phyloP scores from a whole-genome alignment of 176 grass and related monocot genomes.

The Musa itinerans region DNA sequence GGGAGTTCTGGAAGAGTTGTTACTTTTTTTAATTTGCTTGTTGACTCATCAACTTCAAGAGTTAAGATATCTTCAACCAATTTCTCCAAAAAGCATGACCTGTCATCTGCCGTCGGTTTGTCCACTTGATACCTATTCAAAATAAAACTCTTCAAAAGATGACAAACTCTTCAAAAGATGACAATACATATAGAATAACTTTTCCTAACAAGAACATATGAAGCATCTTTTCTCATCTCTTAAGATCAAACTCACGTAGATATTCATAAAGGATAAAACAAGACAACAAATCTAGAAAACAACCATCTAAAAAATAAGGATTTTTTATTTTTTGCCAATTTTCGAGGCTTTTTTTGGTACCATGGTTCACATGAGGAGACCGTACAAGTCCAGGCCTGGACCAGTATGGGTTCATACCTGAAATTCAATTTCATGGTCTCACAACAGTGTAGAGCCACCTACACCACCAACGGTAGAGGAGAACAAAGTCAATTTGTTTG shows the following conservation, averaged over 20 bases:
- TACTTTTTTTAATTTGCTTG: slow-evolving; percentile 49
- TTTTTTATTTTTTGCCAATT: too few relatives aligned
- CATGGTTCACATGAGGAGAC: too few relatives aligned
- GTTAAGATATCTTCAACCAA: slow-evolving; percentile 57
- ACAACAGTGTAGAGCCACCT: too few relatives aligned
- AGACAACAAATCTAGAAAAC: background rate
- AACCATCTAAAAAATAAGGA: too few relatives aligned
- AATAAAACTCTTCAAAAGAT: slow-evolving; percentile 19
- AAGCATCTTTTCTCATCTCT: background rate
- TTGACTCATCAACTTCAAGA: slow-evolving; percentile 73
- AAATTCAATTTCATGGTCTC: too few relatives aligned
- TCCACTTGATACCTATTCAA: slow-evolving; percentile 83
- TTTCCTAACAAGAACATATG: background rate
- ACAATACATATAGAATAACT: slow-evolving; percentile 27
- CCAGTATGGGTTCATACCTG: too few relatives aligned
- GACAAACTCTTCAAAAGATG: slow-evolving; percentile 17
- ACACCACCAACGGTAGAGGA: too few relatives aligned
- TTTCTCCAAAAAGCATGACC: slow-evolving; percentile 54
- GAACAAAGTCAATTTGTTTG: too few relatives aligned
- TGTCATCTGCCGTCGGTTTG: slow-evolving; percentile 64
- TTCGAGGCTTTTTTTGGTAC: too few relatives aligned
- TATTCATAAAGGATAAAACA: slow-evolving; percentile 15
- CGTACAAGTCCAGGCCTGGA: too few relatives aligned
- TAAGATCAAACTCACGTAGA: too few relatives aligned
- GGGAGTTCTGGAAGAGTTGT: slow-evolving; percentile 68